Base-by-base conservation (phyloP, 305 asterid genomes). In the Fraxinus xanthoxyloides region DNA sequence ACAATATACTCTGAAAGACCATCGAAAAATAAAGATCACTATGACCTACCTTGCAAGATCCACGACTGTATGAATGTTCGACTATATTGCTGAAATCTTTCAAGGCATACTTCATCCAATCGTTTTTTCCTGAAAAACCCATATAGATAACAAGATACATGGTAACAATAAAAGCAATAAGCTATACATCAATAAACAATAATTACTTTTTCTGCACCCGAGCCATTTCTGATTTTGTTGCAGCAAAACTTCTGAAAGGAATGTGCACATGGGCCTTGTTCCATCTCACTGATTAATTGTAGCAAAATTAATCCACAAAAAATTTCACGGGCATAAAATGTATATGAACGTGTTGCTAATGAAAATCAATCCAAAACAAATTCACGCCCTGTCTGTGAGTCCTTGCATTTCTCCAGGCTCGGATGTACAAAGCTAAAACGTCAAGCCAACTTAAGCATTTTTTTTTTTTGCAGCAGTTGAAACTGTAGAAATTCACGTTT, bases 61-160 rank as follows among this genome's bases (percentile, higher is more conserved):
- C 99, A 95, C 10, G 98, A 95, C 81, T 95, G 99, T 87, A 96
- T 91, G 82, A 82, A 87, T 67, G 98, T 91, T 77, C 98, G 92
- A 89, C 97, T 92, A 83, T 96, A 96, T 77, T 96, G 96, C 85
- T 92, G 92, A 90, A 82, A 96, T 87, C 93, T 93, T 86, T 96
- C 98, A 3, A 93, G 89, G 85, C 99, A 96, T 54, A 93, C 87
- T 87, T 96, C 97, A 87, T 96, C 99, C 26, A 96, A 89, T 83
- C 99, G 92, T 90, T 72, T 93, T 86, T 90, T 96, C 93, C 99
- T 95, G 85, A 48, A 83, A 89, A 83, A 15, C 5, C 26, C 17
- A 7, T 15, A n/a, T 72, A 7, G 2, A 12, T 36, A 73, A 79
- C 77, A 38, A 70, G 24, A 85, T 5, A 72, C 3, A 23, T 26